Base-by-base conservation (phyloP, 805 yeast species). In the Cyberlindnera americana region DNA sequence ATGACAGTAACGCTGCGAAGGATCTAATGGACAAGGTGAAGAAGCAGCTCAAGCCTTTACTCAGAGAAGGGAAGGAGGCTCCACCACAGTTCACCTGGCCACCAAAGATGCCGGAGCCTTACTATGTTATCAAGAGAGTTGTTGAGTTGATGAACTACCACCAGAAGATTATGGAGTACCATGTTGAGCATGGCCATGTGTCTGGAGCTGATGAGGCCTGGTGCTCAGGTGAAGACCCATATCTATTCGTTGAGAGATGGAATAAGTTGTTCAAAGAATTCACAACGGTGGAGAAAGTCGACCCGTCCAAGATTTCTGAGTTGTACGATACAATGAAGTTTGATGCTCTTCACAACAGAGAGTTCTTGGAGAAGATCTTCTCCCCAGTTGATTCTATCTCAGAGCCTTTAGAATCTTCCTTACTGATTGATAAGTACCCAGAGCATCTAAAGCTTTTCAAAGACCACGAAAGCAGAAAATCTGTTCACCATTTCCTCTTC, bases 71-170 rank as follows among this genome's bases (percentile, higher is more conserved):
- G 2, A 86, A 88, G 40, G 95, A 88, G 53, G 96, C 98, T 0
- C 98, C 99, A 14, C 85, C 95, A 1, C 96, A 93, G 57, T 93
- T 93, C 62, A 86, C 99, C 0, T 93, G 99, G 99, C 99, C 99
- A 1, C 86, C 93, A 15, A 88, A 88, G 59, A 89, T 93, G 86
- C 98, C 99, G 0, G 95, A 93, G 58, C 99, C 99, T 2, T 91
- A 88, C 57, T 78, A 81, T 35, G 99, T 93, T 13, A 86, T 95
- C 53, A 86, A 88, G 57, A 72, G 96, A 47, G 99, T 93, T 19
- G 95, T 93, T 29, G 96, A 89, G 54, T 70, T 93, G 55, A 91
- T 93, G 98, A 88, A 81, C 61, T 89, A 83, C 63, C 97, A 93
- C 60, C 80, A 80, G 28, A 75, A 72, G 50, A 78, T 93, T 37